A percentile compares a stretch with the other conserved stretches of the same genome.
These are phyloP conservation scores for Coniochaeta prunicola DNA, from an alignment of 2,329 filamentous ascomycete species.

Conservation along the genomic window DNA sequence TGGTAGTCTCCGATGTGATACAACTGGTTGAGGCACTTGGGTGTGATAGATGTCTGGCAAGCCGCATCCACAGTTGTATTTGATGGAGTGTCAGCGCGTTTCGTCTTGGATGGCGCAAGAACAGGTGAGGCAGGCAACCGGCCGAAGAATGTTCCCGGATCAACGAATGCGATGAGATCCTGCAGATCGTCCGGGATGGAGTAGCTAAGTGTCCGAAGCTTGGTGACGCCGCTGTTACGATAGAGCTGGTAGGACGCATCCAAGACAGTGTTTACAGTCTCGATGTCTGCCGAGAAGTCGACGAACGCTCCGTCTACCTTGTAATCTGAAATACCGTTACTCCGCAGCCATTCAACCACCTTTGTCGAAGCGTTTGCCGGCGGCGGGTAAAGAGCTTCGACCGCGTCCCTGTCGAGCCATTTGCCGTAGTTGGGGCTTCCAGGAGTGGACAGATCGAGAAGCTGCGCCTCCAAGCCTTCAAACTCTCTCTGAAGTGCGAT, in stretches of 20 bases:
- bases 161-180: neutral
- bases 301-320: slow-evolving; percentile 2
- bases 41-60: slow-evolving; percentile 26
- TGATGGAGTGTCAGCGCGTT: neutral
- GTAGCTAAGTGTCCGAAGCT: slow-evolving; percentile 5
- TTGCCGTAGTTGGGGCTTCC: slow-evolving; percentile 5
- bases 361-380: neutral
- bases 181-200: slow-evolving; percentile 4
- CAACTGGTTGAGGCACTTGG: slow-evolving; percentile 33
- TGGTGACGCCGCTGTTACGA: slow-evolving; percentile 1
- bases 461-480: neutral
- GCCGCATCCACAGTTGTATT: slow-evolving; percentile 8
- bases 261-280: slow-evolving; percentile 1
- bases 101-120: slow-evolving; percentile 1
- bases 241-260: slow-evolving; percentile 4
- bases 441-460: slow-evolving; percentile 3
- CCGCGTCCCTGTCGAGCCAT: slow-evolving; percentile 1
- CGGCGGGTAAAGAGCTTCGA: neutral
- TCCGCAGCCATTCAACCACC: neutral
- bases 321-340: neutral
- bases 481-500: slow-evolving; percentile 3
- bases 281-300: slow-evolving; percentile 2
- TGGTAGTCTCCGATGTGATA: slow-evolving; percentile 37
- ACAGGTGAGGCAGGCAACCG: neutral
- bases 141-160: slow-evolving; percentile 4